phyloP scores from a whole-genome alignment of 805 yeast species.

The Lipomyces yamadae region DNA sequence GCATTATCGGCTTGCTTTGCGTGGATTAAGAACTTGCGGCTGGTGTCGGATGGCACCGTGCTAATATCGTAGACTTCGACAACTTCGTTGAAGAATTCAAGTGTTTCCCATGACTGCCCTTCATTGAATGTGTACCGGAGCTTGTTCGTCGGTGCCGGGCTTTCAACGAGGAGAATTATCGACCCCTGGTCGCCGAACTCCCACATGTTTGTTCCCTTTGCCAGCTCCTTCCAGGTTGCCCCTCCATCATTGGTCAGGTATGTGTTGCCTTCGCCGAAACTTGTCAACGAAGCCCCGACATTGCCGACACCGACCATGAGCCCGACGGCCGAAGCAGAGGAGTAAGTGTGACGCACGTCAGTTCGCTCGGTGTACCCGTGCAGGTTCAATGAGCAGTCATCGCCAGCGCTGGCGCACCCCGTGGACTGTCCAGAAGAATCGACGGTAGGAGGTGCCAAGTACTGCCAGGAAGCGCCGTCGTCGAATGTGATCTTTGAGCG shows the following conservation, averaged over 20 bases:
- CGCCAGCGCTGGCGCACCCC: constrained; percentile 56
- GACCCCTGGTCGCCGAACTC: constrained; percentile 97
- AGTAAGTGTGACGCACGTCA: constrained; percentile 81
- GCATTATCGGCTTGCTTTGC: constrained; percentile 52
- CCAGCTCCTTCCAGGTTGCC: constrained; percentile 78
- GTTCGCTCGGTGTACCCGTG: constrained; percentile 89
- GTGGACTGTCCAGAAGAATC: constrained; percentile 66
- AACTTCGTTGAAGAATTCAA: constrained; percentile 61
- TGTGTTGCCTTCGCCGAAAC: constrained; percentile 63
- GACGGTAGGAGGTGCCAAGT: constrained; percentile 66
- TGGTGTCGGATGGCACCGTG: constrained; percentile 91
- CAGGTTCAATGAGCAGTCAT: constrained; percentile 76
- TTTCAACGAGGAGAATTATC: constrained; percentile 71
- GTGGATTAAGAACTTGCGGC: constrained; percentile 74
- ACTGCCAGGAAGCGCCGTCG: constrained; percentile 90
- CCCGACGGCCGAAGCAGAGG: constrained; percentile 90
- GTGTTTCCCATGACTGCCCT: constrained; percentile 76
- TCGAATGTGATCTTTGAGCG: constrained; percentile 80
- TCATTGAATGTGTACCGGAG: constrained; percentile 74
- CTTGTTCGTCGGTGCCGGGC: constrained; percentile 60
- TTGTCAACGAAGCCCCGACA: constrained; percentile 68
- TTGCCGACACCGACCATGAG: constrained; percentile 91
- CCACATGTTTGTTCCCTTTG: constrained; percentile 82
- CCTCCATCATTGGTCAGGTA: constrained; percentile 92
- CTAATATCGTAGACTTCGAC: constrained; percentile 72